Evolutionary conservation across 768 basidiomycete genomes (phyloP).

Genomic region (Termitomyces sp.): DNA sequence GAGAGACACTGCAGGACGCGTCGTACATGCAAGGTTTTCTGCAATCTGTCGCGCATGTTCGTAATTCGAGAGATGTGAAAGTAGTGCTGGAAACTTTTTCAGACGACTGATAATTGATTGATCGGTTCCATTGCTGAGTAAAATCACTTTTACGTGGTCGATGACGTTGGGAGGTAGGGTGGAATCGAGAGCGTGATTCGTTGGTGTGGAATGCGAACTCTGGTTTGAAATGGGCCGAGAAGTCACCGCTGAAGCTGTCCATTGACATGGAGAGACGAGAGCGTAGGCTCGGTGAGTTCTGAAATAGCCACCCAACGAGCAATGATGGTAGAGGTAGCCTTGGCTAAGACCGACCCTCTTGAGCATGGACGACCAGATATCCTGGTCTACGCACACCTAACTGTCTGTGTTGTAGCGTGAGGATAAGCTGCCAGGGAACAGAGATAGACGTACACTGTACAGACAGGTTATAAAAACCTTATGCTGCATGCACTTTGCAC

Average conservation of each 20-base stretch:
- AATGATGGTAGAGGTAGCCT: constrained; percentile 43
- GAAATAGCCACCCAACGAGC: constrained; percentile 17
- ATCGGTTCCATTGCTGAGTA: constrained; percentile 1
- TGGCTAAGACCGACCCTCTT: constrained; percentile 51
- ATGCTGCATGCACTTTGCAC: no score
- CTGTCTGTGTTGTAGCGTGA: constrained; percentile 1
- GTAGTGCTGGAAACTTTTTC: constrained; percentile 14
- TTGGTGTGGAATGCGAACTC: neutral
- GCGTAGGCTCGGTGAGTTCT: constrained; percentile 4
- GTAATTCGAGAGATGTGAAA: constrained; percentile 24
- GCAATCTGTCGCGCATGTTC: constrained; percentile 26
- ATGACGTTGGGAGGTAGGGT: constrained; percentile 7
- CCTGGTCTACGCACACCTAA: constrained; percentile 16
- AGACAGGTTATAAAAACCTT: neutral
- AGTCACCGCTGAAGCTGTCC: constrained; percentile 1
- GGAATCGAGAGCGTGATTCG: neutral
- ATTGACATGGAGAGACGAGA: constrained; percentile 1
- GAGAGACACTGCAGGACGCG: constrained; percentile 33
- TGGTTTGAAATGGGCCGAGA: neutral
- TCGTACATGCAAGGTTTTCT: constrained; percentile 25
- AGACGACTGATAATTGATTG: constrained; percentile 10
- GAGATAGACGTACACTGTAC: constrained; percentile 5
- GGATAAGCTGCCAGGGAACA: neutral
- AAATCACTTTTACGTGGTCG: constrained; percentile 3
- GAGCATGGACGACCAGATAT: constrained; percentile 66